Evolutionary conservation across 306 rosid genomes (phyloP).

Genomic region (Gastrolobium villosum): DNA sequence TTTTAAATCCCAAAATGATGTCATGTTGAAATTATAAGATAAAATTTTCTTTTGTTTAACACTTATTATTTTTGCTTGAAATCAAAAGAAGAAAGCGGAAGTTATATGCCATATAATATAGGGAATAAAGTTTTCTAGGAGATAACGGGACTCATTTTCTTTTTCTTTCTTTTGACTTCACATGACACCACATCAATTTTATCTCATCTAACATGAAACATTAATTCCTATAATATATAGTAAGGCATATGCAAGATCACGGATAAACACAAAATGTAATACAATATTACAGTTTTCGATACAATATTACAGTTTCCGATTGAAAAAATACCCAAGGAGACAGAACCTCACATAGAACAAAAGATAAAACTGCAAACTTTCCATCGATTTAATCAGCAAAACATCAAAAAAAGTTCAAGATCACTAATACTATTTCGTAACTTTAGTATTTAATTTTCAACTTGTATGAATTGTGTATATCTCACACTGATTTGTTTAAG

Average conservation of each 20-base stretch:
- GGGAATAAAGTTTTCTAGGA: too few relatives aligned
- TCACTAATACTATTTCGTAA: conserved; percentile 45
- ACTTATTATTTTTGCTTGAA: neutral
- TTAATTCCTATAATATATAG: neutral
- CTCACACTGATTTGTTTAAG: conserved; percentile 28
- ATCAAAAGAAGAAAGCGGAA: conserved; percentile 7
- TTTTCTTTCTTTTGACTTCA: too few relatives aligned
- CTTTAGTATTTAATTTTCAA: conserved; percentile 27
- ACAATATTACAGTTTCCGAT: too few relatives aligned
- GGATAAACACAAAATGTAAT: conserved; percentile 17
- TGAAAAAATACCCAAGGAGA: neutral
- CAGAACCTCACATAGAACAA: conserved; percentile 44
- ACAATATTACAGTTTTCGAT: too few relatives aligned
- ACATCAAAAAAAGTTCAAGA: too few relatives aligned
- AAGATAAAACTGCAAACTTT: conserved; percentile 38
- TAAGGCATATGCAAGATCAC: neutral
- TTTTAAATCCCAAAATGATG: too few relatives aligned
- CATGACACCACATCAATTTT: too few relatives aligned
- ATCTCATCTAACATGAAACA: too few relatives aligned
- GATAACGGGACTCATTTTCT: too few relatives aligned
- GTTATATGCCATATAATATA: neutral
- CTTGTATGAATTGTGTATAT: conserved; percentile 30
- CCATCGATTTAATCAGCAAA: conserved; percentile 37
- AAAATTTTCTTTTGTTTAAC: neutral
- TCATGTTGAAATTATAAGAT: too few relatives aligned